phyloP scores from a whole-genome alignment of 768 basidiomycete genomes.

The Candolleomyces eurysporus region DNA sequence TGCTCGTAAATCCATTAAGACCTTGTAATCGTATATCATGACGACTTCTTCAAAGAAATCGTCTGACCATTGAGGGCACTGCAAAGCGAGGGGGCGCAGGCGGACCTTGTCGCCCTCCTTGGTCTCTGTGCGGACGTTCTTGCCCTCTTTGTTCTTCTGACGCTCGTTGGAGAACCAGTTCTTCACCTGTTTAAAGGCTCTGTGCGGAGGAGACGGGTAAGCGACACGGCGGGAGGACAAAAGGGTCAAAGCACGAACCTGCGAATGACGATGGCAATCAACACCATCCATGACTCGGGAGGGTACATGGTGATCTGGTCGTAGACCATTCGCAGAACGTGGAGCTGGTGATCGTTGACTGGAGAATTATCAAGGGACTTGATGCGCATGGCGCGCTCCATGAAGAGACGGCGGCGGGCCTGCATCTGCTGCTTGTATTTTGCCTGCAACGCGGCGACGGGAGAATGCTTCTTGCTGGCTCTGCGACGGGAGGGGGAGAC shows the following conservation, averaged over 20 bases:
- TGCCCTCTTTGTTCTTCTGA: constrained; percentile 41
- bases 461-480: constrained; percentile 19
- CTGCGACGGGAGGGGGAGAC: constrained; percentile 24
- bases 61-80: constrained; percentile 60
- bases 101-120: constrained; percentile 45
- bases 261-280: constrained; percentile 55
- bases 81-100: constrained; percentile 46
- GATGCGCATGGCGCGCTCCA: constrained; percentile 38
- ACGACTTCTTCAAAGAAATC: constrained; percentile 59
- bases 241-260: constrained; percentile 33
- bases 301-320: constrained; percentile 68
- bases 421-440: constrained; percentile 30
- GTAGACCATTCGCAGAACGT: constrained; percentile 61
- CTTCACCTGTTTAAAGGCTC: constrained; percentile 60
- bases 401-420: constrained; percentile 29
- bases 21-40: constrained; percentile 52
- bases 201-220: constrained; percentile 19
- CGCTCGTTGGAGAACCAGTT: constrained; percentile 71
- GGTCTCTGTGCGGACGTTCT: constrained; percentile 35
- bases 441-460: constrained; percentile 22
- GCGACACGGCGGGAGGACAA: constrained; percentile 1
- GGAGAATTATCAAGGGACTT: constrained; percentile 53
- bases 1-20: constrained; percentile 31
- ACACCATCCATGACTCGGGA: constrained; percentile 56
- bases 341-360: constrained; percentile 53